Conservation (phyloP, 352 stramenopile species). For the Blastocystis sp. region DNA sequence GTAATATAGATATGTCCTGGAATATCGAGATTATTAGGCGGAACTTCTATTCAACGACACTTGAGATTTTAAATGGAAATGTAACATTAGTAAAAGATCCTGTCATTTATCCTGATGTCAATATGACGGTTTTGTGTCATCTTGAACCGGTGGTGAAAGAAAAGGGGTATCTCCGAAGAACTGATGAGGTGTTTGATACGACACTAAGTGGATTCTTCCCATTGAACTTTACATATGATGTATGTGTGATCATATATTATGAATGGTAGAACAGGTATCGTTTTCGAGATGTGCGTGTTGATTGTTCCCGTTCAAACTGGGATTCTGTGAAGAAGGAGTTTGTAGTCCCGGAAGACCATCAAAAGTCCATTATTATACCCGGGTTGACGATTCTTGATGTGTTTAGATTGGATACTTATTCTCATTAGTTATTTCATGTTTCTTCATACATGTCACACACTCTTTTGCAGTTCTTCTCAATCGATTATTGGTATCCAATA, state of each 20-base stretch:
- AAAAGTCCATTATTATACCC: not conserved
- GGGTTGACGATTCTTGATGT: not conserved
- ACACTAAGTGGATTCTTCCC: not conserved
- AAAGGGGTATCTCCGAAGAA: not conserved
- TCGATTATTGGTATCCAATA: conserved; percentile 47
- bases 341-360: not conserved
- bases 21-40: not conserved
- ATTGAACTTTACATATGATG: not conserved
- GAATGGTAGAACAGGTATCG: not conserved
- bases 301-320: not conserved
- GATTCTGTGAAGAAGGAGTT: not conserved
- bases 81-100: not conserved
- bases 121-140: not conserved
- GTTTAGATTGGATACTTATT: not conserved
- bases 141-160: not conserved
- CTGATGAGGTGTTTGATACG: not conserved
- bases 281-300: not conserved
- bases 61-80: not conserved
- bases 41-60: not conserved
- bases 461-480: not conserved
- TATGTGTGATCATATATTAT: not conserved
- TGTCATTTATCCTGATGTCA: not conserved
- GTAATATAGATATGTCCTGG: conserved; percentile 4
- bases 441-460: not conserved
- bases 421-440: not conserved